A percentile compares a stretch with the other conserved stretches of the same genome.
Evolutionary conservation across 306 rosid species (phyloP).

Genomic region (Fragaria vesca): DNA sequence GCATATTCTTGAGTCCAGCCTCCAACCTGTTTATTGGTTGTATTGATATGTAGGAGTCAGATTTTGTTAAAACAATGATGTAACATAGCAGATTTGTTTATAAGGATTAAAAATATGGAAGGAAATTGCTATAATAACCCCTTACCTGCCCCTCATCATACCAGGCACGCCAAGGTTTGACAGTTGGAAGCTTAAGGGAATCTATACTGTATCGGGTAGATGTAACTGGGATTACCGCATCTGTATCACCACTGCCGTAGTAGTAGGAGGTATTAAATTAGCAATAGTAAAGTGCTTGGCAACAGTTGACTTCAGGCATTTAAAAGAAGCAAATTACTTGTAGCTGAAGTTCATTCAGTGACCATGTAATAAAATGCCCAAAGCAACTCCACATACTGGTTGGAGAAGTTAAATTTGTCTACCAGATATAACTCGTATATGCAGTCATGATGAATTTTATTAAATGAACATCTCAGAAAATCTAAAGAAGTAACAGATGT

Average conservation of each 20-base stretch:
- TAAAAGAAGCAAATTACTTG: not conserved
- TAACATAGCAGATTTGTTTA: not conserved
- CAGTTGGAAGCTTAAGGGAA: constrained; percentile 66
- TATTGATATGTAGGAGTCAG: not conserved
- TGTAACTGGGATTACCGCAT: constrained; percentile 65
- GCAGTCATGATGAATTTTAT: not conserved
- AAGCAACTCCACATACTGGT: not conserved
- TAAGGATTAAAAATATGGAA: not conserved
- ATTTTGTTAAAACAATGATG: not conserved
- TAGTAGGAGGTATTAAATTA: constrained; percentile 16
- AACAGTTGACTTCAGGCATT: not conserved
- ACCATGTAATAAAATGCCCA: not conserved
- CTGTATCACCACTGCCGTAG: constrained; percentile 81
- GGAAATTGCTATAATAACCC: not conserved
- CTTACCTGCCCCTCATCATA: constrained; percentile 69
- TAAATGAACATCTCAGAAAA: not conserved
- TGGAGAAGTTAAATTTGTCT: not conserved
- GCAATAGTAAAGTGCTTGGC: constrained; percentile 2
- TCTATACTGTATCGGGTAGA: constrained; percentile 74
- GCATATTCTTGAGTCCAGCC: constrained; percentile 92
- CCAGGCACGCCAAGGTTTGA: constrained; percentile 76
- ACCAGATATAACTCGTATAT: not conserved
- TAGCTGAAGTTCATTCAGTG: constrained; percentile 1
- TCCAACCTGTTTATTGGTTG: constrained; percentile 62
- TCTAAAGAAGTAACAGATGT: not conserved